phyloP scores from a whole-genome alignment of 2,329 filamentous ascomycete genomes.

The Epichloe elymi region DNA sequence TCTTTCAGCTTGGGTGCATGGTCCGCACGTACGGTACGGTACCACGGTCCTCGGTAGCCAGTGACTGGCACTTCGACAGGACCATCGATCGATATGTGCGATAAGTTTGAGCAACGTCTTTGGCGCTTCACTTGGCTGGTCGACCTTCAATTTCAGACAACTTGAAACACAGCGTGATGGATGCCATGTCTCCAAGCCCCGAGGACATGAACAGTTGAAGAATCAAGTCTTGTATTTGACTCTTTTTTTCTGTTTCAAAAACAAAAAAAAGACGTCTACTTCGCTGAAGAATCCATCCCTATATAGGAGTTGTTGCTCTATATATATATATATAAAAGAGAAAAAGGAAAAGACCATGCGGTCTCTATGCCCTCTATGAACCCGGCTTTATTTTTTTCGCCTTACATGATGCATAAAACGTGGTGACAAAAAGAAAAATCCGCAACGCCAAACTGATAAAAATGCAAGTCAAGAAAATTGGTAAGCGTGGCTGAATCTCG shows the following conservation, averaged over 20 bases:
- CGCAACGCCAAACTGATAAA: slow-evolving; percentile 1
- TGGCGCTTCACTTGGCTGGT: too few species aligned
- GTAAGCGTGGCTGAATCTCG: background rate
- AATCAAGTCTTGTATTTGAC: background rate
- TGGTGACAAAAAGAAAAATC: background rate
- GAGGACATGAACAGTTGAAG: background rate
- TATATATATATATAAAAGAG: background rate
- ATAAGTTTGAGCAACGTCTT: too few species aligned
- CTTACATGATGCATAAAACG: background rate
- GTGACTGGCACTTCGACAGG: too few species aligned
- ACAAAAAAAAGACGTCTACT: background rate
- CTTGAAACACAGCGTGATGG: too few species aligned
- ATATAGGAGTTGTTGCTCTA: background rate
- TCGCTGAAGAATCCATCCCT: background rate
- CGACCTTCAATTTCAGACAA: too few species aligned
- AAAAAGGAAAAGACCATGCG: background rate
- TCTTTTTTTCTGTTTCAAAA: background rate
- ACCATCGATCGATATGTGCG: too few species aligned
- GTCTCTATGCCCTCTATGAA: slow-evolving; percentile 4
- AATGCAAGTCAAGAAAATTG: background rate
- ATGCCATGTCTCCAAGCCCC: too few species aligned
- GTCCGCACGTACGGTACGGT: too few species aligned
- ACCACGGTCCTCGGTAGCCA: too few species aligned
- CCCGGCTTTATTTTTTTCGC: background rate
- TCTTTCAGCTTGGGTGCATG: too few species aligned